Base-by-base conservation (phyloP, 805 yeast genomes). In the Lachancea cidri region DNA sequence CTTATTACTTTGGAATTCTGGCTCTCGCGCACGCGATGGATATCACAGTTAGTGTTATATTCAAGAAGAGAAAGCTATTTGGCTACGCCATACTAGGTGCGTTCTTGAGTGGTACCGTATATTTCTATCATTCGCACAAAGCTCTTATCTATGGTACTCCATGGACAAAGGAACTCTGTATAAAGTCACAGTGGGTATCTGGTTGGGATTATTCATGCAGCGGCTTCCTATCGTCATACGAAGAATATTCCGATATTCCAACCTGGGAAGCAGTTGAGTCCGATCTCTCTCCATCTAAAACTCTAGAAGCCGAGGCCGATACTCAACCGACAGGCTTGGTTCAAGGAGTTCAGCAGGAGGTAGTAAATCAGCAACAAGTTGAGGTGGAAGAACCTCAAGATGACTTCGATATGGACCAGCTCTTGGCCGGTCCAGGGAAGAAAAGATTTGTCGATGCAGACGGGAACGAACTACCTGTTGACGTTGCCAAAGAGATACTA, bases 151-250 rank as follows among this genome's bases (percentile, higher is more conserved):
- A 86, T 58, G 98, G 85, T 35, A 58, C 75, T 9, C 75, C 77
- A 40, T 91, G 98, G 97, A 83, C 95, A 35, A 73, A 73, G 54
- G 62, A 58, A 20, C 63, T 72, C 45, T 93, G 98, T 66, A 66
- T 70, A 44, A 66, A 71, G 33, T 69, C 89, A 34, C 77, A 78
- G 65, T 62, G 77, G 52, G 48, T 84, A 24, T 46, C 68, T 3
- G 71, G 76, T 30, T 93, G 98, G 98, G 98, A 93, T 71, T 93
- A 80, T 59, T 83, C 82, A 57, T 93, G 99, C 68, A 69, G 67
- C 46, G 52, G 70, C 11, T 87, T 76, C 58, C 54, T 63, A 29
- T 65, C 57, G 31, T 46, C 54, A 2, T 52, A 47, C 33, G 61
- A 53, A n/a, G 62, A 54, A 5, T 58, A 62, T 39, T 33, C 45